These are phyloP conservation scores for Clavispora asparagi DNA, from an alignment of 805 yeast species.

Conservation along the genomic window DNA sequence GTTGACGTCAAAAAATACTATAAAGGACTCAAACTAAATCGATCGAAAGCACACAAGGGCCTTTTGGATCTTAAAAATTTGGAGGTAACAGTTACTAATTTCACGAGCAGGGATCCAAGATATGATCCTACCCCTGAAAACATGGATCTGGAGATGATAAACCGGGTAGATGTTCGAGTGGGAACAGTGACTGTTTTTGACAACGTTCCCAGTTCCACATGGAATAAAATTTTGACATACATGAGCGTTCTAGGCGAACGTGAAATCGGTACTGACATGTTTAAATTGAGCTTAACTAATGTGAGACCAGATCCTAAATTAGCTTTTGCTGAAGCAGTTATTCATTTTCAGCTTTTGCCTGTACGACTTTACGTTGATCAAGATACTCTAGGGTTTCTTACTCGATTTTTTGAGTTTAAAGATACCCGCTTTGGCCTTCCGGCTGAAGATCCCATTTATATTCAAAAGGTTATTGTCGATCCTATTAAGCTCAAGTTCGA, in stretches of 20 bases:
- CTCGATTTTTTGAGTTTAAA: constrained; percentile 75
- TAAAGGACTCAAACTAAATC: constrained; percentile 51
- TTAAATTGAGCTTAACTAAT: constrained; percentile 47
- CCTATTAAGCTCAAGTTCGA: constrained; percentile 65
- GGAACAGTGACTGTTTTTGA: constrained; percentile 61
- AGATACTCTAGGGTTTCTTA: constrained; percentile 81
- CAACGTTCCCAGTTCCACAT: constrained; percentile 79
- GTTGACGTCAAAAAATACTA: constrained; percentile 28
- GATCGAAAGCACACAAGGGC: constrained; percentile 61
- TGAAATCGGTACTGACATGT: constrained; percentile 63
- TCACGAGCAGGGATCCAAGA: constrained; percentile 44
- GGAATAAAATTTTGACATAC: constrained; percentile 79
- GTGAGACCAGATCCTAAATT: constrained; percentile 60
- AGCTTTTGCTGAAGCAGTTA: constrained; percentile 63
- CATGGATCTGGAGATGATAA: constrained; percentile 41
- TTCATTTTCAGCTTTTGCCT: constrained; percentile 59
- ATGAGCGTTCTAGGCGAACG: constrained; percentile 66
- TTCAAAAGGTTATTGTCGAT: constrained; percentile 63
- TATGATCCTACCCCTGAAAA: constrained; percentile 28
- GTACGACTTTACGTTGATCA: constrained; percentile 84
- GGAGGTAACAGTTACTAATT: constrained; percentile 41
- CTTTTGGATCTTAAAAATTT: constrained; percentile 52
- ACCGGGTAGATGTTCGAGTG: constrained; percentile 43
- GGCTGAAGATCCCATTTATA: constrained; percentile 61
- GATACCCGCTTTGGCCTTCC: constrained; percentile 62